Evolutionary conservation across 805 yeast genomes (phyloP).

Genomic region (Wickerhamiella qilinensis): DNA sequence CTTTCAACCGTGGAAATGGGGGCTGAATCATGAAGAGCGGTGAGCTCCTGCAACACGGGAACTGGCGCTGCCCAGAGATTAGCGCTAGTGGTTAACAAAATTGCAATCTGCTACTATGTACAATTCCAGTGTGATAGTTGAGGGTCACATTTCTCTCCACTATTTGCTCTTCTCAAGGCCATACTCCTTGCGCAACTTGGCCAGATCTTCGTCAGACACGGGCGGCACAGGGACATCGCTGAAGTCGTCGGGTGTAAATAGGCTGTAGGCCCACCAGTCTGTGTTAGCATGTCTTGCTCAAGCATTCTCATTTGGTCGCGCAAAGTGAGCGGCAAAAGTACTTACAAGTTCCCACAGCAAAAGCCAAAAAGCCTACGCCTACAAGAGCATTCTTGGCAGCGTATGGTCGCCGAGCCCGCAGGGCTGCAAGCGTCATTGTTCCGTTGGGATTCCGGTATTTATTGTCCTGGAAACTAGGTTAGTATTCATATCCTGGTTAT

Average conservation of each 20-base stretch:
- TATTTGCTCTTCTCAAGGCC: slow-evolving; percentile 24
- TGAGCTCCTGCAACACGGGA: no score
- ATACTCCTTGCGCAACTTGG: slow-evolving; percentile 55
- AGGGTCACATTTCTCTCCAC: no score
- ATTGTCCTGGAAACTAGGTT: not conserved
- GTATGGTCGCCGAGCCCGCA: slow-evolving; percentile 78
- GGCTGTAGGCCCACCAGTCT: slow-evolving; percentile 19
- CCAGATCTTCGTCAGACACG: slow-evolving; percentile 59
- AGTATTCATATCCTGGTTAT: not conserved
- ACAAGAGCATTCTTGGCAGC: slow-evolving; percentile 60
- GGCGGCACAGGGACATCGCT: slow-evolving; percentile 92
- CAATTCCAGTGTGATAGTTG: no score
- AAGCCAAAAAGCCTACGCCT: slow-evolving; percentile 40
- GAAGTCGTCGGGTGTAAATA: slow-evolving; percentile 51
- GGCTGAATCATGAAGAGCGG: no score
- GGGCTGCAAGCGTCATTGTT: slow-evolving; percentile 86
- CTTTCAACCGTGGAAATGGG: no score
- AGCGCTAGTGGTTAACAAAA: no score
- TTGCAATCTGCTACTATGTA: no score
- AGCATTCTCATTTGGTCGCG: not conserved
- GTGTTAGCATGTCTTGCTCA: slow-evolving; percentile 1
- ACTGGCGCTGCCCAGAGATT: no score
- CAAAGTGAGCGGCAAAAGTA: slow-evolving; percentile 12
- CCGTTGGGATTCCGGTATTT: slow-evolving; percentile 49
- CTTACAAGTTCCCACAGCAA: slow-evolving; percentile 52